phyloP scores from a whole-genome alignment of 2,329 filamentous ascomycete species.

The Aspergillus fumigatiaffinis region DNA sequence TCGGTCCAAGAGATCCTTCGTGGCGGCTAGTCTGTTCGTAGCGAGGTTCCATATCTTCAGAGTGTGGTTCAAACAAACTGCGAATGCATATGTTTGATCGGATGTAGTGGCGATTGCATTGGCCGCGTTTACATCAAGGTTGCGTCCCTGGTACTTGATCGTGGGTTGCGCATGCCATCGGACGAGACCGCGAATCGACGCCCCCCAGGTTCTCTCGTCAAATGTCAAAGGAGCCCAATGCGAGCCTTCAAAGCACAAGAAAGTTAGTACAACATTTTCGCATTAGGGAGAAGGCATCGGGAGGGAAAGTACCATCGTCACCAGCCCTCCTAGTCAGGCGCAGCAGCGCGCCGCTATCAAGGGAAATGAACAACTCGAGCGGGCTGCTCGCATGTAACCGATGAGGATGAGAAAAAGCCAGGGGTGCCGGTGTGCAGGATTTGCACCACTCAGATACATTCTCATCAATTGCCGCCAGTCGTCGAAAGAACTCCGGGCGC shows the following conservation, averaged over 20 bases:
- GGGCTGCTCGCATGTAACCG: constrained; percentile 71
- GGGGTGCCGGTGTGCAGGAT: constrained; percentile 65
- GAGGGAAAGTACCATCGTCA: constrained; percentile 43
- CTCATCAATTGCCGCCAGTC: constrained; percentile 64
- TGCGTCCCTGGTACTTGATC: constrained; percentile 40
- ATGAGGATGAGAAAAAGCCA: constrained; percentile 76
- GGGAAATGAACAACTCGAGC: constrained; percentile 71
- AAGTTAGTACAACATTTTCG: constrained; percentile 6
- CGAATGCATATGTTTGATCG: constrained; percentile 58
- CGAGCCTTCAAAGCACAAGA: constrained; percentile 26
- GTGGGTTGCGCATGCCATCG: constrained; percentile 42
- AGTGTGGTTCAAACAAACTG: constrained; percentile 83
- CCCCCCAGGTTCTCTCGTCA: constrained; percentile 46
- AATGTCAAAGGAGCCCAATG: constrained; percentile 46
- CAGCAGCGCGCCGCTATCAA: constrained; percentile 48
- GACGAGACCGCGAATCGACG: constrained; percentile 46
- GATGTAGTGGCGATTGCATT: constrained; percentile 44
- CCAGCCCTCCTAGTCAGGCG: constrained; percentile 62
- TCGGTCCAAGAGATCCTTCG: constrained; percentile 72
- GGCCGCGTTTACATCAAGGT: constrained; percentile 40
- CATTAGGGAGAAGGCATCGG: background rate
- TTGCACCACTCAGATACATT: constrained; percentile 75
- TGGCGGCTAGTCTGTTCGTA: constrained; percentile 72
- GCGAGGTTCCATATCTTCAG: constrained; percentile 84
- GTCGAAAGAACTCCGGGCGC: constrained; percentile 75